A percentile compares a stretch with the other conserved stretches of the same genome.
phyloP scores from a whole-genome alignment of 257 asterid species.

The Solanum rostratum region DNA sequence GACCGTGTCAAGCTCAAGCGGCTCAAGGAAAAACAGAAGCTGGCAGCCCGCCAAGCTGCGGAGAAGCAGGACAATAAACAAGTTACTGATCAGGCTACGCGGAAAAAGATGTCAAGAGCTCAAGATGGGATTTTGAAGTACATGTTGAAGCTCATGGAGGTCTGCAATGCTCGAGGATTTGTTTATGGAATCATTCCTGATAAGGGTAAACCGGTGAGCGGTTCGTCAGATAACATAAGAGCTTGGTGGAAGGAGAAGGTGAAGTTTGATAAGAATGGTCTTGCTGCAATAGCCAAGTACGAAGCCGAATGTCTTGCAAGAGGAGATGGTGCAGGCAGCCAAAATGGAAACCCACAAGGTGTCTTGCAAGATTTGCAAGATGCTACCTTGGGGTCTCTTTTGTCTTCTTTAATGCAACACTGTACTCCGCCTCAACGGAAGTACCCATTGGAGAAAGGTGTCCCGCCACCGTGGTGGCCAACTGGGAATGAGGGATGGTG shows the following conservation, averaged over 20 bases:
- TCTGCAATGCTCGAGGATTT: conserved; percentile 64
- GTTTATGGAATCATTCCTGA: conserved; percentile 70
- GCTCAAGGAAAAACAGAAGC: conserved; percentile 49
- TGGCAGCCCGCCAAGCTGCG: conserved; percentile 38
- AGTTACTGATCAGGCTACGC: conserved; percentile 43
- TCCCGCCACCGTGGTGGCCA: conserved; percentile 76
- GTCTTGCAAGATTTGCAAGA: conserved; percentile 53
- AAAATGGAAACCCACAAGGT: conserved; percentile 17
- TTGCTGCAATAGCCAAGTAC: conserved; percentile 57
- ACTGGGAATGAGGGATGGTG: conserved; percentile 70
- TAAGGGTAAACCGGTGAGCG: conserved; percentile 63
- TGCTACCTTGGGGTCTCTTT: conserved; percentile 55
- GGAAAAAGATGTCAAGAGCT: conserved; percentile 69
- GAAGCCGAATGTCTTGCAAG: conserved; percentile 34
- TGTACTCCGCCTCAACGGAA: conserved; percentile 62
- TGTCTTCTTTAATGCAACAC: conserved; percentile 62
- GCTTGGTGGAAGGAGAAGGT: conserved; percentile 86
- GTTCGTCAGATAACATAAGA: conserved; percentile 56
- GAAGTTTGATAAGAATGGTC: conserved; percentile 52
- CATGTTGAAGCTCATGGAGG: conserved; percentile 73
- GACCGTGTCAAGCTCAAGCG: conserved; percentile 58
- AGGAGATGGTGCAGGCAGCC: conserved; percentile 22
- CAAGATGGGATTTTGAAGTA: conserved; percentile 68
- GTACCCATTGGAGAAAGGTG: conserved; percentile 50
- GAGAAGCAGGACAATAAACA: conserved; percentile 47